phyloP scores from a whole-genome alignment of 768 basidiomycete genomes.

The Amyloporia xantha region DNA sequence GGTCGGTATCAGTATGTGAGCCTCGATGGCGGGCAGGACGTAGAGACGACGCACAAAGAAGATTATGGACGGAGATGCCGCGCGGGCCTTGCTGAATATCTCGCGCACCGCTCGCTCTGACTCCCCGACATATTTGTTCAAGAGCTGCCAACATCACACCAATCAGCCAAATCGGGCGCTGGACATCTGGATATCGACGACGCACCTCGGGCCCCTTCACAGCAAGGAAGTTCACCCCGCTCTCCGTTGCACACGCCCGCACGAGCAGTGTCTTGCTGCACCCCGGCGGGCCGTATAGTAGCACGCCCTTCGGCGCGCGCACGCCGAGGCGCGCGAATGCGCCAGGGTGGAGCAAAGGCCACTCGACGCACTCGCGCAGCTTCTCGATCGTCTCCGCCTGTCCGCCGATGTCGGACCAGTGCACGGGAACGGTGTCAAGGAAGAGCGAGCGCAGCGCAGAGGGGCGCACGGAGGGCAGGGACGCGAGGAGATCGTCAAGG shows the following conservation, averaged over 20 bases:
- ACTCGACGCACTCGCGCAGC: slow-evolving; percentile 92
- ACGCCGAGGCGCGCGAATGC: slow-evolving; percentile 89
- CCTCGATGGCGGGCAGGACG: slow-evolving; percentile 24
- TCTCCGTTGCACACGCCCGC: slow-evolving; percentile 95
- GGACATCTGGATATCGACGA: background rate
- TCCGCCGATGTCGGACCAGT: slow-evolving; percentile 87
- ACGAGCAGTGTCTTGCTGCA: slow-evolving; percentile 99
- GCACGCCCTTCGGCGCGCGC: slow-evolving; percentile 88
- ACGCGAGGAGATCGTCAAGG: slow-evolving; percentile 61
- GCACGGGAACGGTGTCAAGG: slow-evolving; percentile 75
- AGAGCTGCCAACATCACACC: slow-evolving; percentile 59
- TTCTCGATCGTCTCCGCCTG: slow-evolving; percentile 85
- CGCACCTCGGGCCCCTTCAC: slow-evolving; percentile 93
- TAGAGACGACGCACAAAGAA: slow-evolving; percentile 91
- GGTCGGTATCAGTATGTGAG: background rate
- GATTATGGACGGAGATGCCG: slow-evolving; percentile 90
- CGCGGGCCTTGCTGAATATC: slow-evolving; percentile 91
- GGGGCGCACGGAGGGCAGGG: slow-evolving; percentile 77
- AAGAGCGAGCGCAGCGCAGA: slow-evolving; percentile 94
- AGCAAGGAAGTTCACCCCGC: slow-evolving; percentile 92
- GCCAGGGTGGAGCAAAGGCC: slow-evolving; percentile 84
- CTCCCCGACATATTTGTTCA: slow-evolving; percentile 97
- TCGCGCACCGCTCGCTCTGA: slow-evolving; percentile 94
- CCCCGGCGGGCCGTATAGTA: slow-evolving; percentile 94
- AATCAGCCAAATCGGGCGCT: background rate